Base-by-base conservation (phyloP, 192 early-diverging fungal genomes). In the Podila epicladia region DNA sequence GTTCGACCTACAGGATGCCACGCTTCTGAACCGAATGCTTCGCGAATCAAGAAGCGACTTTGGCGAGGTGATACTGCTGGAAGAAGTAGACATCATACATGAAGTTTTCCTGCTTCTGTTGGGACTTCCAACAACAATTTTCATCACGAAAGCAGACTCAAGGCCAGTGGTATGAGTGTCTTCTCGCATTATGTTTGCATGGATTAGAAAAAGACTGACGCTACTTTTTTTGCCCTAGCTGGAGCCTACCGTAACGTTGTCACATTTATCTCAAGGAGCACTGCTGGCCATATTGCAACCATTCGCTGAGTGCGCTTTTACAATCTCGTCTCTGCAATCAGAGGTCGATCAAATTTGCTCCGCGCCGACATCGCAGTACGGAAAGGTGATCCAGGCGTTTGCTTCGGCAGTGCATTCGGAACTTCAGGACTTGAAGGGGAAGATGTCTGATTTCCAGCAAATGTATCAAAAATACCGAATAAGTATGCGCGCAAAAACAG, bases 351-450 rank as follows among this genome's bases (percentile, higher is more conserved):
- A 19, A 53, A 65, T 80, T 61, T 80, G 77, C 58, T 80, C 71
- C 45, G 71, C 65, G 35, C 48, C 65, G 0, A 5, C 29, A 2
- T 13, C 64, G 6, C 22, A 22, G 9, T 61, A 73, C 24, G 77
- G 77, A 45, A 80, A 80, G 29, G 20, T 69, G 51, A 61, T 80
- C 20, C 77, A 80, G 38, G 53, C 62, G 3, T 69, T 80, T 62
- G 71, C 71, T 0, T 68, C 77, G 0, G 77, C 65, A 19, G 67
- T 69, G 1, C 61, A 80, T 28, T 49, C 38, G 22, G 71, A 80
- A 55, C 32, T 80, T 9, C 4, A 57, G 4, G 33, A 48, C 5
- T 32, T 80, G 13, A 80, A 51, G 32, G 13, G 20, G 32, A 29
- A 58, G n/a, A 29, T 80, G 51, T 58, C 71, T 4, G 33, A 45